Base-by-base conservation (phyloP, 768 basidiomycete genomes). In the Kwoniella newhampshirensis region DNA sequence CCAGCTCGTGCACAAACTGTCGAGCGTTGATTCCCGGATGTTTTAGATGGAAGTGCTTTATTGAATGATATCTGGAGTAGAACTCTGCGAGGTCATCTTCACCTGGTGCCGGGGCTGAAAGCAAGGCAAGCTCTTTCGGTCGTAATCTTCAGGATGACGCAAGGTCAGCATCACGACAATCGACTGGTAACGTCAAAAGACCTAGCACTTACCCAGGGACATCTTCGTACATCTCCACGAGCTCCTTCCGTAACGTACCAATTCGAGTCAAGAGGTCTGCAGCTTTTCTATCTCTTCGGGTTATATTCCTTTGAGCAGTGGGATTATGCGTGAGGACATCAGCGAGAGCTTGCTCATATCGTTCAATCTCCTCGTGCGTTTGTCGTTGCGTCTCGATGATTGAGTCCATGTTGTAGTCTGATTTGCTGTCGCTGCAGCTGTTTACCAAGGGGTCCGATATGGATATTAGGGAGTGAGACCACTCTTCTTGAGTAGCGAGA, bases 1-100 rank as follows among this genome's bases (percentile, higher is more conserved):
- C 88, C 62, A 96, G 82, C 78, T 94, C 91, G 62, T 85, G 81
- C 77, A 90, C 86, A 77, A 94, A 87, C 59, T 61, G 58, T 39
- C 70, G 53, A 32, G 86, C 82, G 71, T 83, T 82, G 78, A 87
- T 81, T 80, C 93, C 88, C 80, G 92, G 92, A 82, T 97, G 92
- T 81, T 90, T 90, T 79, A 82, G 83, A 82, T 98, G 86, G 83
- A 94, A 91, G 75, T 93, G 91, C 80, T 93, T 90, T 78, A 98
- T 86, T 83, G 89, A 91, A 74, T 85, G 86, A 81, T 98, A 86
- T 80, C 96, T 87, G 77, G 86, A 81, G 80, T 99, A 98, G 80
- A 99, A 99, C 77, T 94, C 91, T 44, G 87, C 85, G 49, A 98
- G 82, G 78, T 97, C 79, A 27, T 76, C 77, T 42, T 74, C 70